Evolutionary conservation across 768 basidiomycete genomes (phyloP), one percentile per base, ranked within the genome.

Genomic region (Tulasnella sp.): DNA sequence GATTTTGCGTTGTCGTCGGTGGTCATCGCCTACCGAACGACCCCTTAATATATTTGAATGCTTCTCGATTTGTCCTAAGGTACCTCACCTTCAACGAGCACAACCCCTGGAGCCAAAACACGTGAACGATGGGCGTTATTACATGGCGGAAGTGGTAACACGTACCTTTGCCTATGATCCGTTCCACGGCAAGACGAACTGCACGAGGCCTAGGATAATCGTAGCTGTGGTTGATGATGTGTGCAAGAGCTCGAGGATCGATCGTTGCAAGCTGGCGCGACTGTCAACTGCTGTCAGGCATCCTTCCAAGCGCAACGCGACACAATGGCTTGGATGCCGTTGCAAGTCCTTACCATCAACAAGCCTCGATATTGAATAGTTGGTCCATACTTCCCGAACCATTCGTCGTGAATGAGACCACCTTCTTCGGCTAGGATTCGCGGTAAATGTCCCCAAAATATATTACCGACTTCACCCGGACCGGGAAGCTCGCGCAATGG

Each of bases 331-430:
- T n/a, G n/a, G n/a, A n/a, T n/a, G 14, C 6, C 17, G 14, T 17
- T n/a, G 48, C 5, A n/a, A 8, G 12, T 15, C 14, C 55, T 48
- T 36, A 57, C 55, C 25, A 49, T 32, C 6, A 80, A 68, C 6
- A 77, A 64, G 0, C 65, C 68, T 50, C 70, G 71, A 60, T 75
- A 79, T 49, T 62, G 70, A 45, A 80, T 52, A 1, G 74, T 77
- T 0, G 62, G 56, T 0, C 80, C 80, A 61, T 79, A 76, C 57
- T 75, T 64, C 37, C 67, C 63, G 1, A 72, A 63, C 80, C 80
- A 81, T 64, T 73, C 63, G 42, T 76, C 72, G 17, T 75, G 68
- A 2, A 75, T 58, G 5, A 67, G 55, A 1, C 61, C 58, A 29
- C 66, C 62, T 4, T 70, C 78, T 8, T 69, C 71, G 3, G 73